Percentiles rank a stretch among this genome's conserved stretches.
Conservation (phyloP, 352 stramenopile genomes). For the Heterotrichella gracilis region DNA sequence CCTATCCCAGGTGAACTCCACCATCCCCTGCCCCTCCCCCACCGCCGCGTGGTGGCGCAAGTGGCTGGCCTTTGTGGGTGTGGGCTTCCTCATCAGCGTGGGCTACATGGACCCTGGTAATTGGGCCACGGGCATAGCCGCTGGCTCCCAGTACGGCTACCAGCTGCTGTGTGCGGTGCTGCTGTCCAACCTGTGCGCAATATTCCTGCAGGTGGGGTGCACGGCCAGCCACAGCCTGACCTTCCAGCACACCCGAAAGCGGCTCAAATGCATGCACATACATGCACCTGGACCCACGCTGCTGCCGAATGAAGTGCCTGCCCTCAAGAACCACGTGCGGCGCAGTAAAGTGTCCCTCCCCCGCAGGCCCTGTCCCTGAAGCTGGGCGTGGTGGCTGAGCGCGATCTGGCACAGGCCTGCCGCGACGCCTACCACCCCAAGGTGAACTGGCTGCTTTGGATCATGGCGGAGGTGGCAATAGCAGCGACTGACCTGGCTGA, state of each 20-base stretch:
- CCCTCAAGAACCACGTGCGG: too few relatives aligned
- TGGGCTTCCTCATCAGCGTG: constrained; percentile 54
- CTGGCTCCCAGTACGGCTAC: constrained; percentile 46
- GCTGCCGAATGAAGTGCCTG: too few relatives aligned
- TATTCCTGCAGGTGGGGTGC: too few relatives aligned
- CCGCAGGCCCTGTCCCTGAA: constrained; percentile 20
- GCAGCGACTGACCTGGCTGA: constrained; percentile 25
- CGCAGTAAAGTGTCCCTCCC: too few relatives aligned
- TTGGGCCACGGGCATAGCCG: constrained; percentile 65
- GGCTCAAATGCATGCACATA: too few relatives aligned
- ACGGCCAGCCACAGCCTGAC: too few relatives aligned
- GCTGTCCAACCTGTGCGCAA: not conserved
- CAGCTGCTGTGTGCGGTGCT: constrained; percentile 20
- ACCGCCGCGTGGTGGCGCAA: too few relatives aligned
- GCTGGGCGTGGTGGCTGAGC: constrained; percentile 15
- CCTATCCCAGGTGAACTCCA: too few relatives aligned
- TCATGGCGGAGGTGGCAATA: constrained; percentile 24
- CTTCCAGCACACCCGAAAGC: too few relatives aligned
- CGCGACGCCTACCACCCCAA: not conserved
- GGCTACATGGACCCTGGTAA: constrained; percentile 74
- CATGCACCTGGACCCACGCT: too few relatives aligned
- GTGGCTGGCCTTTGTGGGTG: not conserved
- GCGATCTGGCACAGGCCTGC: constrained; percentile 13
- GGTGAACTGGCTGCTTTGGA: constrained; percentile 21
- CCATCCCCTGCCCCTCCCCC: too few relatives aligned